Conservation (phyloP, 768 basidiomycete species). For the Mycena venus region DNA sequence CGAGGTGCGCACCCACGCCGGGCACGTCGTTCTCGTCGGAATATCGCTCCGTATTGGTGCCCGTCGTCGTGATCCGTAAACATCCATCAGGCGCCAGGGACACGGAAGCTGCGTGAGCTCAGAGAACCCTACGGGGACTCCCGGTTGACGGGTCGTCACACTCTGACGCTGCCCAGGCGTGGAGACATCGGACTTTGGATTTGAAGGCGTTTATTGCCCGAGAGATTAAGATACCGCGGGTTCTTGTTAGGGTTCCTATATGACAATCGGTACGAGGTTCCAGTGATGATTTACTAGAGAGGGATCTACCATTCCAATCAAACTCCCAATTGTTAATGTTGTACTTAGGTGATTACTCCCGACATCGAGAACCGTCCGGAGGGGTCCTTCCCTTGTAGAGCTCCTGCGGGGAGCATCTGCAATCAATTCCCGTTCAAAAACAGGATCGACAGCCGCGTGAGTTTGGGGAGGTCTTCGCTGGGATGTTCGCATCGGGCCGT, state of each 20-base stretch:
- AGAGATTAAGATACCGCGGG: constrained; percentile 94
- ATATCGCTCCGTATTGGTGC: constrained; percentile 65
- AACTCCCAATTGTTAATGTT: constrained; percentile 99
- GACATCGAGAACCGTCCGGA: constrained; percentile 87
- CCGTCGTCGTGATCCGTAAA: constrained; percentile 83
- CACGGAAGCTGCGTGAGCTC: constrained; percentile 82
- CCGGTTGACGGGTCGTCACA: constrained; percentile 39
- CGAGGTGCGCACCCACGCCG: constrained; percentile 93
- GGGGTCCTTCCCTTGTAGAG: constrained; percentile 85
- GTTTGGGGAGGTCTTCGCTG: constrained; percentile 84
- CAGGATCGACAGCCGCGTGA: too few species aligned
- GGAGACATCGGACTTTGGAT: constrained; percentile 84
- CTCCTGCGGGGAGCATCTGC: constrained; percentile 92
- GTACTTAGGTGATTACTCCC: constrained; percentile 96
- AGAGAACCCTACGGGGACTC: constrained; percentile 82
- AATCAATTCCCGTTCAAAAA: constrained; percentile 94
- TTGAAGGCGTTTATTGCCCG: constrained; percentile 95
- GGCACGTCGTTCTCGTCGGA: constrained; percentile 90
- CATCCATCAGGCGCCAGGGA: constrained; percentile 97
- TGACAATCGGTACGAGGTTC: neutral
- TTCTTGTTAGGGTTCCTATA: constrained; percentile 96
- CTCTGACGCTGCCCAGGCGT: constrained; percentile 47
- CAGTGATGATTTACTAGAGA: too few species aligned
- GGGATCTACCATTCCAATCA: constrained; percentile 94
- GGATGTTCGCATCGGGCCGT: constrained; percentile 92